These are phyloP conservation scores for Chrysosporium keratinophilum DNA, from an alignment of 2,329 filamentous ascomycete species.

Conservation along the genomic window DNA sequence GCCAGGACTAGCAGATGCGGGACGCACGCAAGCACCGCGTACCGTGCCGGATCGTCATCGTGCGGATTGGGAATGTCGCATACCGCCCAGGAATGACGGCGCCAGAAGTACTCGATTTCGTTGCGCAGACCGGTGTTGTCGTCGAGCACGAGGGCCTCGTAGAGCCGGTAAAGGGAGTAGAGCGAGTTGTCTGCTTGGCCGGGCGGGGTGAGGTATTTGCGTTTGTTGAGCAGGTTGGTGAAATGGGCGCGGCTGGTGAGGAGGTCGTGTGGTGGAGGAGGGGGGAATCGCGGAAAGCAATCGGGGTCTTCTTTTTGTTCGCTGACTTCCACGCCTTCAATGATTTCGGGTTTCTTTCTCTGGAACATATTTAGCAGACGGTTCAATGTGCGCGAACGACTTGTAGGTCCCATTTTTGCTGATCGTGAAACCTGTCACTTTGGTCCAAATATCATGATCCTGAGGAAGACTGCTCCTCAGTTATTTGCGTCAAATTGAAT, in stretches of 20 bases:
- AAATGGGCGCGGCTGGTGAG: background rate
- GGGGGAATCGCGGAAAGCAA: background rate
- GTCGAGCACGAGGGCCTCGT: constrained; percentile 5
- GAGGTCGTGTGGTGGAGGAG: background rate
- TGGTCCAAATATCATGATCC: too few relatives aligned
- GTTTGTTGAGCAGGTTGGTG: background rate
- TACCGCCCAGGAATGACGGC: background rate
- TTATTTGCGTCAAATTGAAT: too few relatives aligned
- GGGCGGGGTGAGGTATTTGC: background rate
- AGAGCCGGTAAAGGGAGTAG: constrained; percentile 4
- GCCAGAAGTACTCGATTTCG: constrained; percentile 8
- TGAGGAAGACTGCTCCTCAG: too few relatives aligned
- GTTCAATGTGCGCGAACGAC: too few relatives aligned
- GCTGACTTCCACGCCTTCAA: too few relatives aligned
- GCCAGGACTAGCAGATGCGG: constrained; percentile 1
- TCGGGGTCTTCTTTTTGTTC: background rate
- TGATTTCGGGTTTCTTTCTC: too few relatives aligned
- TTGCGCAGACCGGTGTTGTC: background rate
- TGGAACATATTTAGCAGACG: too few relatives aligned
- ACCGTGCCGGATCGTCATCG: constrained; percentile 8
- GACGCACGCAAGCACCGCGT: constrained; percentile 1
- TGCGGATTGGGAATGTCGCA: constrained; percentile 7
- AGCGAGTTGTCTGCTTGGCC: background rate
- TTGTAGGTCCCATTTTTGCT: too few relatives aligned
- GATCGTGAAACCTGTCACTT: too few relatives aligned